Evolutionary conservation across 179 eudicot species (phyloP), one percentile per base, ranked within the genome.

Genomic region (Silene vulgaris): DNA sequence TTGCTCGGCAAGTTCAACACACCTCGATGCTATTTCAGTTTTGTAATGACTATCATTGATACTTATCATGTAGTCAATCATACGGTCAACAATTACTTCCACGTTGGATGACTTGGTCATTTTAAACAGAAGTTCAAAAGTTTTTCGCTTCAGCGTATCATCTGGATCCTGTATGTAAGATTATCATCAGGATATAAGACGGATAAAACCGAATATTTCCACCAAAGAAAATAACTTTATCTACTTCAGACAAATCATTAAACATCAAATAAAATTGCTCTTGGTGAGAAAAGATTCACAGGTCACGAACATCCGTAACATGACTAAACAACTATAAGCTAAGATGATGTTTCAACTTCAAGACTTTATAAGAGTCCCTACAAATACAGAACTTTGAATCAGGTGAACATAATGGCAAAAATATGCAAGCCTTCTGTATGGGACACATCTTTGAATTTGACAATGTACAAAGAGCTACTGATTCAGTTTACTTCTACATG

Each of bases 1-100:
- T 74, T 96, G 97, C 86, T 96, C 99, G 5, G 96, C 99, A 82
- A 96, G 99, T 83, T 93, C 98, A 74, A 93, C 97, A 87, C 97
- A 93, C 78, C 99, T 87, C 50, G 99, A 96, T 29, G 99, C 96
- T 85, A 89, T 96, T 81, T 96, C 97, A 63, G 97, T 96, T 84
- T 93, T 96, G 85, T 87, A 90, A 84, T 96, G 99, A 83, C 71
- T 96, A 82, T 96, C 99, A 81, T 75, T 91, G 65, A 96, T 88
- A 87, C 82, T 93, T 78, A 88, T 90, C 93, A 93, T 88, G 86
- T 96, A 96, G 76, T 88, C 96, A 77, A 96, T 90, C 99, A 96
- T 96, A 54, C 97, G 97, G 74, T 91, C 98, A 43, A 90, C 99
- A 84, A 96, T 96, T 67, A 96, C 98, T 85, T 93, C 99, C 74